These are phyloP conservation scores for Hydrangea macrophylla DNA, from an alignment of 148 eudicot species.

Conservation along the genomic window DNA sequence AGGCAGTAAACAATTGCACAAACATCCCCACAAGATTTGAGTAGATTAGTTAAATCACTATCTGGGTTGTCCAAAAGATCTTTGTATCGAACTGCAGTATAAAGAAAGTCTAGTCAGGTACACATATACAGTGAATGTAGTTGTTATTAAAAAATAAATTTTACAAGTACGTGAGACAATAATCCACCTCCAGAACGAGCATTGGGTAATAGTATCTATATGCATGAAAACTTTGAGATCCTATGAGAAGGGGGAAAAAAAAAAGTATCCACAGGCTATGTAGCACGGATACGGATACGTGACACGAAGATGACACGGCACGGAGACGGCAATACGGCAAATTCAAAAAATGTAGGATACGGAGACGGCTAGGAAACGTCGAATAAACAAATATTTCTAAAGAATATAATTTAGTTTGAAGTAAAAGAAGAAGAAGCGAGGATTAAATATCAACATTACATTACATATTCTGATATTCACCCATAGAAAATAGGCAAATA, in stretches of 20 bases:
- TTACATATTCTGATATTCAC: too few species aligned
- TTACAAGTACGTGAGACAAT: not conserved
- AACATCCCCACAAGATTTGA: slow-evolving; percentile 67
- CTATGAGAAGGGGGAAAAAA: not conserved
- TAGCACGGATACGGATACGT: too few species aligned
- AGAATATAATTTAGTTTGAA: too few species aligned
- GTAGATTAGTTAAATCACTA: slow-evolving; percentile 61
- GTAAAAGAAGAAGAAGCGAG: too few species aligned
- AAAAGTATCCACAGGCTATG: too few species aligned
- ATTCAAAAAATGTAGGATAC: too few species aligned
- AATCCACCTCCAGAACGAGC: not conserved
- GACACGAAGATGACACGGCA: too few species aligned
- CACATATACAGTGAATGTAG: not conserved
- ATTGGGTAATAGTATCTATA: not conserved
- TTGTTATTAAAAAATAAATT: not conserved
- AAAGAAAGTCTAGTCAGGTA: slow-evolving; percentile 24
- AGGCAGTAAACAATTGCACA: slow-evolving; percentile 95
- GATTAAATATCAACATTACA: too few species aligned
- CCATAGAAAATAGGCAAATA: too few species aligned
- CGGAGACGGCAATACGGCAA: too few species aligned
- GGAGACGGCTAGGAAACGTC: too few species aligned
- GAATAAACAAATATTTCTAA: too few species aligned
- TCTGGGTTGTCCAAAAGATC: slow-evolving; percentile 79
- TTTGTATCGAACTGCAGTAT: slow-evolving; percentile 79
- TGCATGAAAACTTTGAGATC: slow-evolving; percentile 3